These are phyloP conservation scores for Asterionellopsis glacialis DNA, from an alignment of 108 stramenopile genomes.

Conservation along the genomic window DNA sequence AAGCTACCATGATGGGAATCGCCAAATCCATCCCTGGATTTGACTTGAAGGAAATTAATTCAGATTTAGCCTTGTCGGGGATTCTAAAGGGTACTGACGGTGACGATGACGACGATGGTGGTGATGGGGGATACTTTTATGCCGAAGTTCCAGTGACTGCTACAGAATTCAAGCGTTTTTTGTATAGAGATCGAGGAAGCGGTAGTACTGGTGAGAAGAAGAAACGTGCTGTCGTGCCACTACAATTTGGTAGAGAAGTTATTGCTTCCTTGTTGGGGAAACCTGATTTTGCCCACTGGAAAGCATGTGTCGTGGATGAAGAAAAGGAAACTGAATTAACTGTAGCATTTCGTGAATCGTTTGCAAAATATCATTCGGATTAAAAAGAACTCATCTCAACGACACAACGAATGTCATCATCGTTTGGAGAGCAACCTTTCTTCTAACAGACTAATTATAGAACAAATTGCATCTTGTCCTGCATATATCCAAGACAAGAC, in stretches of 20 bases:
- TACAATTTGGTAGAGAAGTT: conserved; percentile 90
- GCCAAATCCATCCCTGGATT: conserved; percentile 42
- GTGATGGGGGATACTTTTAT: conserved; percentile 52
- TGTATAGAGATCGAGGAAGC: conserved; percentile 33
- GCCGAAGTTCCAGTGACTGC: conserved; percentile 41
- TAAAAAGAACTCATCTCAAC: too few species aligned
- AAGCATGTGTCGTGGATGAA: conserved; percentile 67
- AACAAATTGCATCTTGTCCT: too few species aligned
- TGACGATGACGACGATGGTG: conserved; percentile 31
- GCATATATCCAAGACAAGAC: too few species aligned
- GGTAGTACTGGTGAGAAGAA: conserved; percentile 3
- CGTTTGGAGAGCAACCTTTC: too few species aligned
- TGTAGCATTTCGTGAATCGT: conserved; percentile 40
- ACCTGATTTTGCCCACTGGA: conserved; percentile 78
- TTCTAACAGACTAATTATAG: too few species aligned
- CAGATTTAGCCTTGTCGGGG: conserved; percentile 48
- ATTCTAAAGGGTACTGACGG: conserved; percentile 36
- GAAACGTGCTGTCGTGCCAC: conserved; percentile 34
- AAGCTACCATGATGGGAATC: conserved; percentile 63
- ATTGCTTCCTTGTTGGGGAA: conserved; percentile 64
- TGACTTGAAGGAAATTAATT: conserved; percentile 60
- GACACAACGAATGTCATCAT: too few species aligned
- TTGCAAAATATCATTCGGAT: conserved; percentile 15
- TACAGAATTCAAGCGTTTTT: conserved; percentile 39
- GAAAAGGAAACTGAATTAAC: conserved; percentile 75